phyloP scores from a whole-genome alignment of 129 eudicot genomes.

The Ambrosia trifida region DNA sequence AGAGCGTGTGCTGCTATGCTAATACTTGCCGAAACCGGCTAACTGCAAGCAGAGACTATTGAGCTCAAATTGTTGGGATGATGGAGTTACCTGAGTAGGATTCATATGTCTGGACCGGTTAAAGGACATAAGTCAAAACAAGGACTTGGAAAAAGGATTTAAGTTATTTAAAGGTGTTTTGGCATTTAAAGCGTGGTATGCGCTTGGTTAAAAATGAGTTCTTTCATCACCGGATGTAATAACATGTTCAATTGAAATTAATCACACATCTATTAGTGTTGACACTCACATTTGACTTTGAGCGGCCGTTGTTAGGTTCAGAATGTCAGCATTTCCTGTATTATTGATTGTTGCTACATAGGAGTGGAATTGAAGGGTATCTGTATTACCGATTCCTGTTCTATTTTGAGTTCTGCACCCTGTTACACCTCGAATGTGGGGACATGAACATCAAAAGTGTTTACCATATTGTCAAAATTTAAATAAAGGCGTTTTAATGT shows the following conservation, averaged over 20 bases:
- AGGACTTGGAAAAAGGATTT: no score
- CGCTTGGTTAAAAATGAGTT: not conserved
- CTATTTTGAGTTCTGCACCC: constrained; percentile 14
- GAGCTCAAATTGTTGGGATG: no score
- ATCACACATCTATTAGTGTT: not conserved
- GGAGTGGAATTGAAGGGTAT: not conserved
- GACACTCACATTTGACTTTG: constrained; percentile 5
- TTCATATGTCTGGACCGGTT: no score
- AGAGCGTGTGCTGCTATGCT: no score
- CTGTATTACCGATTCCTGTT: not conserved
- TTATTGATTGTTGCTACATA: not conserved
- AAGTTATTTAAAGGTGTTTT: no score
- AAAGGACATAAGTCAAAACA: no score
- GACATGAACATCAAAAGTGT: not conserved
- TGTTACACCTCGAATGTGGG: constrained; percentile 13
- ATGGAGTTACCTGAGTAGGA: no score
- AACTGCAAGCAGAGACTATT: no score
- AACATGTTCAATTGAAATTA: not conserved
- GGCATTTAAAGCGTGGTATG: no score
- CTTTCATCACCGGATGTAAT: constrained; percentile 6
- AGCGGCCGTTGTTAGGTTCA: not conserved
- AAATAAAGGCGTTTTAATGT: not conserved
- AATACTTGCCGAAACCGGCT: no score
- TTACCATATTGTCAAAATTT: constrained; percentile 13
- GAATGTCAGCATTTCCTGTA: constrained; percentile 1